A percentile compares a stretch with the other conserved stretches of the same genome.
phyloP scores from a whole-genome alignment of 2,329 filamentous ascomycete genomes.

The Xylaria polymorpha region DNA sequence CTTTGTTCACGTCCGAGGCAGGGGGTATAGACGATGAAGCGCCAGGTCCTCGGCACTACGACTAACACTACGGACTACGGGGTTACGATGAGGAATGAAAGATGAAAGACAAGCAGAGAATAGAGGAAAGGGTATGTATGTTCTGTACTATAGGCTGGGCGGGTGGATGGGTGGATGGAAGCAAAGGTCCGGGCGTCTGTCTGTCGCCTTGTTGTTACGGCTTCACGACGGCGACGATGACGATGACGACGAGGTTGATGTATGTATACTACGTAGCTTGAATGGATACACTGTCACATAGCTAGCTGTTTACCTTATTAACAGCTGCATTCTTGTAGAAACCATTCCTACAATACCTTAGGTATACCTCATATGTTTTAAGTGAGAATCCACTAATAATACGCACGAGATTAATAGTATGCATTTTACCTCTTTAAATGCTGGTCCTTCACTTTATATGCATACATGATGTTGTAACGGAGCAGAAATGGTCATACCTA shows the following conservation, averaged over 20 bases:
- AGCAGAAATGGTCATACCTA: too few species aligned
- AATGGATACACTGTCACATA: slow-evolving; percentile 16
- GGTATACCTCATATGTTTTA: too few species aligned
- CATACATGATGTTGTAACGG: too few species aligned
- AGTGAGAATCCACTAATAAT: too few species aligned
- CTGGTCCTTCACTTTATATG: too few species aligned
- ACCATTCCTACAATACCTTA: too few species aligned
- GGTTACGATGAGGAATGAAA: not conserved
- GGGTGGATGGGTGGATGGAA: not conserved
- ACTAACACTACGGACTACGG: slow-evolving; percentile 4
- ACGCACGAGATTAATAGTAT: too few species aligned
- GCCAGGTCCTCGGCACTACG: not conserved
- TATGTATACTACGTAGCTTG: slow-evolving; percentile 22
- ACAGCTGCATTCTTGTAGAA: too few species aligned
- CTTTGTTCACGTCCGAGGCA: slow-evolving; percentile 39
- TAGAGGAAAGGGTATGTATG: not conserved
- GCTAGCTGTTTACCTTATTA: not conserved
- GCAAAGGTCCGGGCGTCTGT: not conserved
- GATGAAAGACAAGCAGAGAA: not conserved
- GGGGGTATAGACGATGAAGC: slow-evolving; percentile 19
- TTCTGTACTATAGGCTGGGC: slow-evolving; percentile 21
- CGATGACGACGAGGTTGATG: not conserved
- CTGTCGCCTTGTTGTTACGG: slow-evolving; percentile 7
- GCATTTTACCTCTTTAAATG: too few species aligned
- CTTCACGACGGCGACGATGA: slow-evolving; percentile 7